Conservation (phyloP, 73 alveolate species). For the Uronychia setigera region DNA sequence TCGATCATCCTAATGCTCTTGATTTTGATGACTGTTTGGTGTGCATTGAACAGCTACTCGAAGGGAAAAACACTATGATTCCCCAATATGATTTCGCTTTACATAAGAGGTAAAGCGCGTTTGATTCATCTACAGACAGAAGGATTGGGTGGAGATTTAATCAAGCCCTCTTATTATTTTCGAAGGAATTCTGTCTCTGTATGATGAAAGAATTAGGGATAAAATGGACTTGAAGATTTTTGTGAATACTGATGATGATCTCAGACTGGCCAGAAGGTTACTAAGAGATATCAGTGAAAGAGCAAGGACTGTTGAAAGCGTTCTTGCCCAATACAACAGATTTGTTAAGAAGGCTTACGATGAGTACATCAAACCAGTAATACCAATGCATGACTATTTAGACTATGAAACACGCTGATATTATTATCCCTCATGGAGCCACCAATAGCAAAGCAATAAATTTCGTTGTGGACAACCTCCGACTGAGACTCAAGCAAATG, state of each 20-base stretch:
- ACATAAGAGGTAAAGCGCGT: conserved; percentile 70
- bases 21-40: conserved; percentile 87
- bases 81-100: conserved; percentile 92
- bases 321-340: conserved; percentile 71
- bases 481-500: neutral
- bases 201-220: conserved; percentile 93
- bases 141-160: conserved; percentile 48
- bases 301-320: conserved; percentile 81
- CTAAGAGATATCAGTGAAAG: conserved; percentile 80
- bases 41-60: conserved; percentile 61
- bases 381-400: neutral
- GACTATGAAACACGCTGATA: conserved; percentile 69
- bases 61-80: conserved; percentile 81
- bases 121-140: conserved; percentile 62
- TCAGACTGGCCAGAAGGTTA: conserved; percentile 83
- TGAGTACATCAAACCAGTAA: conserved; percentile 70
- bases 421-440: conserved; percentile 73
- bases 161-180: conserved; percentile 92
- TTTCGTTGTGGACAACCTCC: conserved; percentile 58
- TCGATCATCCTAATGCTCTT: conserved; percentile 95
- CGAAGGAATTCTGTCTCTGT: conserved; percentile 97
- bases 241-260: conserved; percentile 84
- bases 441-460: conserved; percentile 79
- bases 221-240: conserved; percentile 83
- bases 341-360: conserved; percentile 87